Evolutionary conservation across 768 basidiomycete genomes (phyloP).

Genomic region (Rhizopogon salebrosus): DNA sequence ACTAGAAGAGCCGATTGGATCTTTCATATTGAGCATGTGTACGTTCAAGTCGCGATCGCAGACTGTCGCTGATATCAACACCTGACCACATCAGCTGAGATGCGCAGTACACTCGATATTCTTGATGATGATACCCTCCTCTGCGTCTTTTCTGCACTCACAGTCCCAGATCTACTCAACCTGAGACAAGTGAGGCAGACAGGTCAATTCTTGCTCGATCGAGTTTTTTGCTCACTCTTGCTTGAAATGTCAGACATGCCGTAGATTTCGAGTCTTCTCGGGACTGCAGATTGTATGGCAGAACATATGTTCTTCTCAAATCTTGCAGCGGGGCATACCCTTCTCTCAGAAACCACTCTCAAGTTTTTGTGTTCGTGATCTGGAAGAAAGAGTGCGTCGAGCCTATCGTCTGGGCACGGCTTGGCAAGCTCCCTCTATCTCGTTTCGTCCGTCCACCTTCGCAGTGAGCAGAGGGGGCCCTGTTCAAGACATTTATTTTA

Average conservation of each 20-base stretch:
- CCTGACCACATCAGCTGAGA: conserved; percentile 2
- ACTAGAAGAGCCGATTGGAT: background rate
- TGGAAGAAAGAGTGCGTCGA: conserved; percentile 39
- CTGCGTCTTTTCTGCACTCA: conserved; percentile 28
- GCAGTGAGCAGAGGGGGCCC: conserved; percentile 31
- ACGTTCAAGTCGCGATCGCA: background rate
- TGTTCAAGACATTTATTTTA: conserved; percentile 49
- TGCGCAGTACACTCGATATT: conserved; percentile 16
- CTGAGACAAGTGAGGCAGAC: conserved; percentile 35
- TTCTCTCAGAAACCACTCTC: conserved; percentile 38
- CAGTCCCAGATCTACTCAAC: conserved; percentile 36
- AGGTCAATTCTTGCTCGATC: background rate
- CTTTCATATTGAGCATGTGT: background rate
- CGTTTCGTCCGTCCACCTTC: conserved; percentile 15
- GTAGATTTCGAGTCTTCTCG: conserved; percentile 39
- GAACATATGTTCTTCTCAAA: conserved; percentile 38
- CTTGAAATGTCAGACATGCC: conserved; percentile 39
- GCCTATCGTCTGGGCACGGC: conserved; percentile 44
- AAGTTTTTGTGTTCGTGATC: conserved; percentile 33
- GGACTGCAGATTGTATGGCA: conserved; percentile 52
- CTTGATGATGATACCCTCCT: conserved; percentile 36
- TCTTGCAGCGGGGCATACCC: conserved; percentile 44
- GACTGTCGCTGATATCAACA: background rate
- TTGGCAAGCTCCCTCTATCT: conserved; percentile 34
- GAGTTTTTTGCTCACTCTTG: background rate